Percentiles rank a stretch among this genome's conserved stretches.
Conservation (phyloP, 768 basidiomycete genomes). For the Boletus rufocinnamomeus region DNA sequence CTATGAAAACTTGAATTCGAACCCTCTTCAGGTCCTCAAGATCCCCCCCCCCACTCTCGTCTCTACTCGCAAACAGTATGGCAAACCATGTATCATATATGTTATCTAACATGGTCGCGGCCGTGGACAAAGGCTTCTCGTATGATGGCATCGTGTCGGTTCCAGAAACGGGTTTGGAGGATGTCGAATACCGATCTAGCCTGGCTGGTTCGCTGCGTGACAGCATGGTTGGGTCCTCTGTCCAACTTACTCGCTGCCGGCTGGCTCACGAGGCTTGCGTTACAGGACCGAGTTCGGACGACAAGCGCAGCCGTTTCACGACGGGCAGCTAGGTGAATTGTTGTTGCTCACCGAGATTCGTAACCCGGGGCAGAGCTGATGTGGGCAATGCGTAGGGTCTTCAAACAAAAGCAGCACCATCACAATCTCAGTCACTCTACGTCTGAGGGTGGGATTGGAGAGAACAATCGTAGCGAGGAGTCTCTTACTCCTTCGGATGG, state of each 20-base stretch:
- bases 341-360: not conserved
- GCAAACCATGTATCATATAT: not conserved
- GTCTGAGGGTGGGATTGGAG: too few relatives aligned
- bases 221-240: not conserved
- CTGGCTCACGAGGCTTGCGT: not conserved
- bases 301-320: not conserved
- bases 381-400: not conserved
- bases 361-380: not conserved
- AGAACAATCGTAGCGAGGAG: not conserved
- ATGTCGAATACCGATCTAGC: not conserved
- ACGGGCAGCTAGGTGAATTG: not conserved
- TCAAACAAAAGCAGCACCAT: not conserved
- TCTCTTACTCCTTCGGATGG: not conserved
- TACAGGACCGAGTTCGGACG: not conserved
- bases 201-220: conserved; percentile 2
- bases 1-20: not conserved
- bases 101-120: not conserved
- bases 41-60: not conserved
- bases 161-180: conserved; percentile 16
- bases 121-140: conserved; percentile 4
- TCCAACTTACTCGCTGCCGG: not conserved
- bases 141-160: conserved; percentile 13
- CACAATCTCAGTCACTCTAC: not conserved
- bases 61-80: not conserved
- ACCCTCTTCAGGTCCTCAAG: not conserved